Evolutionary conservation across 306 rosid genomes (phyloP), one percentile per base, ranked within the genome.

Genomic region (Castanospermum australe): DNA sequence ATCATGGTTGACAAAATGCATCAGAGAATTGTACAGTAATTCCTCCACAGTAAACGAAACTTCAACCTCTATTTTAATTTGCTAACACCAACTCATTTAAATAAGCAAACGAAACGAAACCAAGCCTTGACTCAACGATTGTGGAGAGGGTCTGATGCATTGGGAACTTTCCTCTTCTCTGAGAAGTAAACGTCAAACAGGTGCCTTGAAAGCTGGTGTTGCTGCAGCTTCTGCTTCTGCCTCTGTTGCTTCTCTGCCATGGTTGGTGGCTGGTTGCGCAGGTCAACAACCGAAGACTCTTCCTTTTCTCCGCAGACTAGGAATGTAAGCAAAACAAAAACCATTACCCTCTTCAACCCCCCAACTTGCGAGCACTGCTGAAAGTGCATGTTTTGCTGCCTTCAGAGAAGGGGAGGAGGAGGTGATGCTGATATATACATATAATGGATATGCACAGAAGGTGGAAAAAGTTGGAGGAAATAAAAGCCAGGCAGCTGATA

Each of bases 121-220:
- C 45, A 14, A 60, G 10, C 45, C 42, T 61, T 41, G 5, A 18
- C 50, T 94, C 85, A 94, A 69, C 97, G 97, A 80, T 94, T 94
- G 85, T 94, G 99, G 11, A 94, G 97, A 15, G 99, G 99, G 38
- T 94, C 97, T 12, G 93, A 85, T n/a, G 97, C 92, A 77, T 94
- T 86, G 1, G 99, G 97, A 85, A 94, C 97, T 82, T 74, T 89
- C 70, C 97, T 92, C 89, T 88, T 89, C 78, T 82, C 83, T 25
- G 97, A 79, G 71, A 83, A 74, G 83, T 82, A 88, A 50, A 59
- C 77, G 22, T 81, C 89, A 47, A 87, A 78, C 13, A 89, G 66
- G 42, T 70, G 85, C 57, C 45, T 77, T 45, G 67, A 28, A 47
- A 20, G 73, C 8, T 56, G 67, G 50, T 71, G 77, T 45, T 62